These are phyloP conservation scores for Acrodontium crateriforme DNA, from an alignment of 2,329 filamentous ascomycete genomes.

Conservation along the genomic window DNA sequence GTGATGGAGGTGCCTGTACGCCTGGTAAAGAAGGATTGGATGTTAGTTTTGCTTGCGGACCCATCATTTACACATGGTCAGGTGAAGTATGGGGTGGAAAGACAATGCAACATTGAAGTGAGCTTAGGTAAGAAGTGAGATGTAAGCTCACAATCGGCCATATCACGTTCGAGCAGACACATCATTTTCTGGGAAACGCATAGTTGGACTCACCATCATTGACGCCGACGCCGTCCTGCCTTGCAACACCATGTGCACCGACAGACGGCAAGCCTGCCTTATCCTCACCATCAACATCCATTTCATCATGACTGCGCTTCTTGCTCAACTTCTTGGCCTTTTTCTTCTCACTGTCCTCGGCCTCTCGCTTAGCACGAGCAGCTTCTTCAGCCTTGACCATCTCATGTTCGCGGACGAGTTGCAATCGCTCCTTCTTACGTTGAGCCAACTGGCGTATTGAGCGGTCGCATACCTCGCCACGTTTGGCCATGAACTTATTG, in stretches of 20 bases:
- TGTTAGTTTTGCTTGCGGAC: too few relatives aligned
- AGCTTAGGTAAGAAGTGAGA: too few relatives aligned
- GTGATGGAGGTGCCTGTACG: conserved; percentile 18
- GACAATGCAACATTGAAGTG: too few relatives aligned
- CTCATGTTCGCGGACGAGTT: conserved; percentile 40
- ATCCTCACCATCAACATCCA: conserved; percentile 49
- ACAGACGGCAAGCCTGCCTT: conserved; percentile 48
- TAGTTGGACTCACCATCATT: conserved; percentile 39
- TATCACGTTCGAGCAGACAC: too few relatives aligned
- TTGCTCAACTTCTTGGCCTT: conserved; percentile 14
- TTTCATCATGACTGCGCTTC: conserved; percentile 21
- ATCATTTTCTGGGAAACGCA: too few relatives aligned
- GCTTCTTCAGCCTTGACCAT: conserved; percentile 37
- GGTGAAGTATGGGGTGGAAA: too few relatives aligned
- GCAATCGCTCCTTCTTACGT: conserved; percentile 47
- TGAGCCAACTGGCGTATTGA: conserved; percentile 58
- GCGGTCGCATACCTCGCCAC: conserved; percentile 54
- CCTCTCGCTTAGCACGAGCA: conserved; percentile 16
- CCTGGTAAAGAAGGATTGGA: too few relatives aligned
- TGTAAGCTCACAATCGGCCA: too few relatives aligned
- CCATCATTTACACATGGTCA: too few relatives aligned
- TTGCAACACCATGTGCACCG: conserved; percentile 48
- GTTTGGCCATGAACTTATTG: conserved; percentile 29
- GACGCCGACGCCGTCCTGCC: conserved; percentile 49
- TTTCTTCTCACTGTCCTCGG: conserved; percentile 8